These are phyloP conservation scores for Pseudogymnoascus sp. DNA, from an alignment of 2,329 filamentous ascomycete species.

Conservation along the genomic window DNA sequence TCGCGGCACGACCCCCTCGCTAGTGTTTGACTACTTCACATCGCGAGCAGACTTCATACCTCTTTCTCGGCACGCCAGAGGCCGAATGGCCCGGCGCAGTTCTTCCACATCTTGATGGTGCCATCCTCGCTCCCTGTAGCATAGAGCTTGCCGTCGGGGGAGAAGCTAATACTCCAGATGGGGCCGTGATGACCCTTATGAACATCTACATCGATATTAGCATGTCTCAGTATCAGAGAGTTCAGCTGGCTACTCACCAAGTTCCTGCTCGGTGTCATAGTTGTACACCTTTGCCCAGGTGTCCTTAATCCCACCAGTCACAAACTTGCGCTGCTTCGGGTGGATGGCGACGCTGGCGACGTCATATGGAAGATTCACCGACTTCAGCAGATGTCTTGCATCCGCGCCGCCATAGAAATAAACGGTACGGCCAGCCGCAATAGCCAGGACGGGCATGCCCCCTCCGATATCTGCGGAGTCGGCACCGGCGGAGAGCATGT, in stretches of 20 bases:
- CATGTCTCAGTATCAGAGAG: not conserved
- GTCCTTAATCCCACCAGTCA: slow-evolving; percentile 84
- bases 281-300: slow-evolving; percentile 96
- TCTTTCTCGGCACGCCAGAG: slow-evolving; percentile 41
- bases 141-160: slow-evolving; percentile 91
- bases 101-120: slow-evolving; percentile 88
- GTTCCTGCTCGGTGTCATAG: slow-evolving; percentile 73
- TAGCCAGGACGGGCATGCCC: slow-evolving; percentile 68
- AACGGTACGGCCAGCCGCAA: slow-evolving; percentile 87
- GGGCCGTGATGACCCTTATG: slow-evolving; percentile 96
- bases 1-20: not conserved
- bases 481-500: slow-evolving; percentile 52
- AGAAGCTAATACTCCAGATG: slow-evolving; percentile 93
- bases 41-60: not conserved
- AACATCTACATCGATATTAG: slow-evolving; percentile 51
- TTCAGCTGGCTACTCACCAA: slow-evolving; percentile 45
- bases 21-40: not conserved
- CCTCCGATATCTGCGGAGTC: slow-evolving; percentile 56
- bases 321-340: slow-evolving; percentile 69
- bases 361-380: slow-evolving; percentile 71
- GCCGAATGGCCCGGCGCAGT: slow-evolving; percentile 58
- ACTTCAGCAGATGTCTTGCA: slow-evolving; percentile 69
- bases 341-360: slow-evolving; percentile 89
- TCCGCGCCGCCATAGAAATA: slow-evolving; percentile 80
- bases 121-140: slow-evolving; percentile 95